Conservation (phyloP, 2,329 filamentous ascomycete species). For the Nemania sp. region DNA sequence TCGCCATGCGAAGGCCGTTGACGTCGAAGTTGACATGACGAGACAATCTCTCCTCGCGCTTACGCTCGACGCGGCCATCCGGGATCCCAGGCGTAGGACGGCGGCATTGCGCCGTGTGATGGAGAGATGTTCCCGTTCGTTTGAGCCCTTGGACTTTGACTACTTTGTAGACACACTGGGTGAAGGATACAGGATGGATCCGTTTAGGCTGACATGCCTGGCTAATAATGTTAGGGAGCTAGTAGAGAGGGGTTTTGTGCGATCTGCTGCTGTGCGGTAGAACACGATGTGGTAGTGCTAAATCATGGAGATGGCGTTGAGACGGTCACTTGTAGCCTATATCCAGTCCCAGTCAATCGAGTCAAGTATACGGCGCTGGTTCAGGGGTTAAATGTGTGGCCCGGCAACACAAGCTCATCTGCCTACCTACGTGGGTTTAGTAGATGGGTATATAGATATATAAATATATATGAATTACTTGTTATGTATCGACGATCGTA, state of each 20-base stretch:
- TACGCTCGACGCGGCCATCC: constrained; percentile 29
- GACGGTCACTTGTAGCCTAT: too few species aligned
- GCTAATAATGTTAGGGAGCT: constrained; percentile 29
- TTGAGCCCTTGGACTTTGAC: constrained; percentile 30
- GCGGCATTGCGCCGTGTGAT: constrained; percentile 29
- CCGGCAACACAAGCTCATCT: too few species aligned
- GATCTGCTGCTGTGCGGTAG: constrained; percentile 31
- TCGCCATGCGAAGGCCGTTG: not conserved
- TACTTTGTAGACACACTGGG: constrained; percentile 26
- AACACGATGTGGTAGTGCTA: too few species aligned
- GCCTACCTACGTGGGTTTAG: too few species aligned
- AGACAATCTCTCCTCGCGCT: constrained; percentile 33
- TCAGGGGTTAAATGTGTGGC: too few species aligned
- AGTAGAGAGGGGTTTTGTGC: constrained; percentile 29
- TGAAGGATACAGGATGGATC: constrained; percentile 17
- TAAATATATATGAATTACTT: too few species aligned
- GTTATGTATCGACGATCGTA: too few species aligned
- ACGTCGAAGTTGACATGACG: constrained; percentile 22
- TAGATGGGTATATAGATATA: too few species aligned
- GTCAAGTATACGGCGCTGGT: too few species aligned
- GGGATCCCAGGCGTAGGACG: constrained; percentile 30
- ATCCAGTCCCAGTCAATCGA: too few species aligned
- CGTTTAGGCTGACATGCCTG: constrained; percentile 25
- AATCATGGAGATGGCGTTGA: too few species aligned
- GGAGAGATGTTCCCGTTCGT: constrained; percentile 30